Evolutionary conservation across 2,329 filamentous ascomycete genomes (phyloP).

Genomic region (Cyphellophora europaea): DNA sequence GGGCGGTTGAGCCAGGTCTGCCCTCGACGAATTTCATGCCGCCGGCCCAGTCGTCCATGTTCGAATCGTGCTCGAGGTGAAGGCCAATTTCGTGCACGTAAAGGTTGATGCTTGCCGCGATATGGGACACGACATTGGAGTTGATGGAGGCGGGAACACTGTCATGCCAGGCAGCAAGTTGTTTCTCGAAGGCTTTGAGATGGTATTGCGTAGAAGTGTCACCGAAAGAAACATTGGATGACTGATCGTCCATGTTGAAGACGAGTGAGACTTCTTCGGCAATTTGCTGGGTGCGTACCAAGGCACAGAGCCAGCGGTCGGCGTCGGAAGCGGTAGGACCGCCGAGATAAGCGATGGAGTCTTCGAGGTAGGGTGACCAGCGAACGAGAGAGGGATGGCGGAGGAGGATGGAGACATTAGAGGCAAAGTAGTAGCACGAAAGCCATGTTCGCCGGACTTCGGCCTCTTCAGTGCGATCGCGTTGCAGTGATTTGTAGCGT

Average conservation of each 20-base stretch:
- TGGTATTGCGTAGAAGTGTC: slow-evolving; percentile 57
- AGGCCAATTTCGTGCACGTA: slow-evolving; percentile 70
- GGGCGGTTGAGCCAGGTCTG: slow-evolving; percentile 19
- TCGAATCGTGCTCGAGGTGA: slow-evolving; percentile 50
- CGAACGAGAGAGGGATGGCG: slow-evolving; percentile 48
- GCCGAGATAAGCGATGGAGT: slow-evolving; percentile 48
- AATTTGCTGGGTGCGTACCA: slow-evolving; percentile 52
- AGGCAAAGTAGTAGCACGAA: slow-evolving; percentile 49
- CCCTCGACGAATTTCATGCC: too few species aligned
- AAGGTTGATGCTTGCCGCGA: slow-evolving; percentile 55
- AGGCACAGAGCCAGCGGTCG: slow-evolving; percentile 47
- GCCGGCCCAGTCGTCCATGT: slow-evolving; percentile 19
- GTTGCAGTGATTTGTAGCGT: slow-evolving; percentile 30
- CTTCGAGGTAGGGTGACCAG: slow-evolving; percentile 55
- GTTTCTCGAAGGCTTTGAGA: slow-evolving; percentile 54
- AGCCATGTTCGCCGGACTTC: slow-evolving; percentile 51
- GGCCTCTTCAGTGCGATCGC: slow-evolving; percentile 30
- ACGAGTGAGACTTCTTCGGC: slow-evolving; percentile 60
- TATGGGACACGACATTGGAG: slow-evolving; percentile 39
- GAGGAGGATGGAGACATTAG: slow-evolving; percentile 45
- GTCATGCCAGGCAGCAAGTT: slow-evolving; percentile 53
- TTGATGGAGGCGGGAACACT: slow-evolving; percentile 26
- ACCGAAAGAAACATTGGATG: slow-evolving; percentile 41
- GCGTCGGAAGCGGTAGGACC: slow-evolving; percentile 46
- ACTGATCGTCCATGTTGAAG: slow-evolving; percentile 57